Base-by-base conservation (phyloP, 2,329 filamentous ascomycete species). In the Parastagonospora nodorum region DNA sequence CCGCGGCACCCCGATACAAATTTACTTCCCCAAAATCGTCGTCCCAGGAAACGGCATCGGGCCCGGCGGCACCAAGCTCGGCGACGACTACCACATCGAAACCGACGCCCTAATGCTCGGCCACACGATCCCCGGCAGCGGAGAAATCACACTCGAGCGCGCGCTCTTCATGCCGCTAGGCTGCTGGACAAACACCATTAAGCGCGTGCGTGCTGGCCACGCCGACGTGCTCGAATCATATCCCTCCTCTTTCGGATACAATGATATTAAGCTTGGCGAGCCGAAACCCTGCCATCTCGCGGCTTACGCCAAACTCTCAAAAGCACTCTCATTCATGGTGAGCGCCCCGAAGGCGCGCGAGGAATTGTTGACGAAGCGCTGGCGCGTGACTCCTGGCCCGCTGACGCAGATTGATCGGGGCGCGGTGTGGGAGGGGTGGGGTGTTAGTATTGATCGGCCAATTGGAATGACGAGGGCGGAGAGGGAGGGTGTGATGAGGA, bases 381-480 rank as follows among this genome's bases (percentile, higher is more conserved):
- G 67, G 67, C 49, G 64, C 5, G 50, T 45, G 4, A 58, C 48
- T 2, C 33, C 8, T 2, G 68, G 67, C 0, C 58, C 54, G 11
- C 57, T 71, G 61, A 63, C 50, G 28, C 50, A 16, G 36, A 42
- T 8, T 31, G 50, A 57, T 28, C 53, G 68, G 8, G 69, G 68
- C 4, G 54, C 57, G 24, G 61, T 72, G 29, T 72, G 69, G 69
- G 69, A 72, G 52, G 69, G 69, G 0, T 72, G 64, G 64, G 68
- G 58, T 2, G 50, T 61, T 5, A 45, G 30, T 30, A 12, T 70
- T 5, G 60, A 65, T 44, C 31, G 19, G 5, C 50, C 19, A 10
- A 49, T 72, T 40, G 48, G 48, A 30, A 57, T 71, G 63, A 47
- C 14, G 16, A 43, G 15, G 6, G 41, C 36, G 32, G 66, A 71